phyloP scores from a whole-genome alignment of 305 asterid species.

The Coffea humblotiana region DNA sequence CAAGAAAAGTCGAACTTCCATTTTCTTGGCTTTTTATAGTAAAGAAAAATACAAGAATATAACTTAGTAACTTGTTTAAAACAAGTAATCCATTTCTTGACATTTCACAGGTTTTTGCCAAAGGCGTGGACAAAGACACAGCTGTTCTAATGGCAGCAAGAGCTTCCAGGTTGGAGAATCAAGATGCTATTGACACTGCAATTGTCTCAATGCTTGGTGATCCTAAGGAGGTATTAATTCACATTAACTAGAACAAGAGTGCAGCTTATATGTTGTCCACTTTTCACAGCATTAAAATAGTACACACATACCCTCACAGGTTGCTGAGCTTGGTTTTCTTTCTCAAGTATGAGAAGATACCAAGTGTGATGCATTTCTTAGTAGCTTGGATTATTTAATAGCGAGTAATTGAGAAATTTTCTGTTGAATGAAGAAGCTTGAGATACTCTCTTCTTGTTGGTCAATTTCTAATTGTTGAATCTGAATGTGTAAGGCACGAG shows the following conservation, averaged over 20 bases:
- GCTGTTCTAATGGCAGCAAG: slow-evolving; percentile 71
- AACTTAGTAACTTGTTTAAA: not conserved
- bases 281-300: not conserved
- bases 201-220: slow-evolving; percentile 87
- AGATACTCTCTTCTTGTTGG: not conserved
- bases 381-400: not conserved
- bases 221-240: slow-evolving; percentile 61
- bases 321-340: not conserved
- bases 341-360: not conserved
- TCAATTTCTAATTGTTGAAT: not conserved
- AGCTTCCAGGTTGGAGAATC: slow-evolving; percentile 80
- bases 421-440: not conserved
- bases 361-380: not conserved
- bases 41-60: not conserved
- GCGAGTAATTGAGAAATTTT: not conserved
- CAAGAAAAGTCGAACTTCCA: too few relatives aligned
- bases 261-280: not conserved
- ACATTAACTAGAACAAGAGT: not conserved
- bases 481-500: slow-evolving; percentile 53
- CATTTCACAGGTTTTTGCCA: slow-evolving; percentile 41
- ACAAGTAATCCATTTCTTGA: not conserved
- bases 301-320: not conserved
- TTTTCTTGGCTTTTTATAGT: too few relatives aligned
- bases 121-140: slow-evolving; percentile 64
- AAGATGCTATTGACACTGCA: slow-evolving; percentile 88